Percentiles rank a stretch among this genome's conserved stretches.
phyloP scores from a whole-genome alignment of 176 grass and related monocot species.

The Ensete glaucum region DNA sequence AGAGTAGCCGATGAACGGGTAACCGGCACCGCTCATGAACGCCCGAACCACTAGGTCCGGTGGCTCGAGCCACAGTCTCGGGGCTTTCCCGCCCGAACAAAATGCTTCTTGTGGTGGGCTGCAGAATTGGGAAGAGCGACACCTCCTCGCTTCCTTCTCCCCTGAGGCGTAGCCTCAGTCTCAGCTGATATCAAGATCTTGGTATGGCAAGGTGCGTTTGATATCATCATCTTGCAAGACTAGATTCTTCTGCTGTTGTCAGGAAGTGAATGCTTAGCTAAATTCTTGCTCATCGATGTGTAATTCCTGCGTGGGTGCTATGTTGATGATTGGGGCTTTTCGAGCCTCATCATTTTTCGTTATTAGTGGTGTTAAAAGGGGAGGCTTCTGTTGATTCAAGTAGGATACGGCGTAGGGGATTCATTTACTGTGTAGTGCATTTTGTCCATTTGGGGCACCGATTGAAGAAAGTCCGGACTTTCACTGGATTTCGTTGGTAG shows the following conservation, averaged over 20 bases:
- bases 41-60: too few relatives aligned
- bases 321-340: background rate
- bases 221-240: background rate
- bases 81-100: conserved; percentile 1
- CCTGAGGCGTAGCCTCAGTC: background rate
- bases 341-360: background rate
- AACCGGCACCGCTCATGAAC: too few relatives aligned
- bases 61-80: background rate
- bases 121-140: background rate
- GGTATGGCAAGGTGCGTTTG: background rate
- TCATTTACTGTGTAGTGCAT: too few relatives aligned
- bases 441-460: too few relatives aligned
- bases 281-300: background rate
- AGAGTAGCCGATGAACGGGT: too few relatives aligned
- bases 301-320: background rate
- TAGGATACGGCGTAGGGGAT: too few relatives aligned
- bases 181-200: background rate
- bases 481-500: too few relatives aligned
- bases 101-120: background rate
- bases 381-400: too few relatives aligned
- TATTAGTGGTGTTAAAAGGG: too few relatives aligned
- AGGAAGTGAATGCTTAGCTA: background rate
- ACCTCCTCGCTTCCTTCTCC: background rate
- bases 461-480: too few relatives aligned
- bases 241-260: background rate